A percentile compares a stretch with the other conserved stretches of the same genome.
These are phyloP conservation scores for Cynara cardunculus DNA, from an alignment of 129 eudicot species.

Conservation along the genomic window DNA sequence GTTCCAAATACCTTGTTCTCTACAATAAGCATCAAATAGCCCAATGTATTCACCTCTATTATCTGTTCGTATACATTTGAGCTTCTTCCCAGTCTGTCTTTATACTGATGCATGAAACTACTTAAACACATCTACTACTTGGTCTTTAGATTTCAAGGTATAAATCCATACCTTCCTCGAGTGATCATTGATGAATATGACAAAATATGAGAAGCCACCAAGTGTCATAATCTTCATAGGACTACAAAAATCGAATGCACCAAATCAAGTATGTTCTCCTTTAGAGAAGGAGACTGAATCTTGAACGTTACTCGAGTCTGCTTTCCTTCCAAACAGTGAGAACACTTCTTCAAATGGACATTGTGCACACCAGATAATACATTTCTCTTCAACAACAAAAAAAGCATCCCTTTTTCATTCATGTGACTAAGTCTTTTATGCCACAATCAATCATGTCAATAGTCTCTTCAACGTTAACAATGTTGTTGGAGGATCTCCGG, in stretches of 20 bases:
- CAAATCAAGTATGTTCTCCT: background rate
- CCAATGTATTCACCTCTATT: background rate
- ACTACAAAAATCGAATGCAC: background rate
- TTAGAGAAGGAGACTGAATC: conserved; percentile 2
- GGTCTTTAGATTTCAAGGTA: background rate
- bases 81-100: conserved; percentile 6
- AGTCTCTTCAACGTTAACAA: background rate
- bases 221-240: too few relatives aligned
- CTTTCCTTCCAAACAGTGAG: background rate
- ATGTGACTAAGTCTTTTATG: background rate
- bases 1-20: background rate
- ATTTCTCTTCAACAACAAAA: background rate
- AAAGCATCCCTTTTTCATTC: background rate
- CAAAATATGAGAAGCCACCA: too few relatives aligned
- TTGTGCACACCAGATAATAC: background rate
- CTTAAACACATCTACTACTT: background rate
- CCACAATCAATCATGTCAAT: background rate
- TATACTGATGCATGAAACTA: background rate
- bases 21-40: background rate
- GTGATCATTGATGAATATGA: background rate
- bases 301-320: background rate
- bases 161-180: background rate
- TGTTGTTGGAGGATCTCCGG: too few relatives aligned
- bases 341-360: background rate
- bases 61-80: background rate